Percentiles rank a stretch among this genome's conserved stretches.
Evolutionary conservation across 805 yeast species (phyloP).

Genomic region (Ogataea polymorpha): DNA sequence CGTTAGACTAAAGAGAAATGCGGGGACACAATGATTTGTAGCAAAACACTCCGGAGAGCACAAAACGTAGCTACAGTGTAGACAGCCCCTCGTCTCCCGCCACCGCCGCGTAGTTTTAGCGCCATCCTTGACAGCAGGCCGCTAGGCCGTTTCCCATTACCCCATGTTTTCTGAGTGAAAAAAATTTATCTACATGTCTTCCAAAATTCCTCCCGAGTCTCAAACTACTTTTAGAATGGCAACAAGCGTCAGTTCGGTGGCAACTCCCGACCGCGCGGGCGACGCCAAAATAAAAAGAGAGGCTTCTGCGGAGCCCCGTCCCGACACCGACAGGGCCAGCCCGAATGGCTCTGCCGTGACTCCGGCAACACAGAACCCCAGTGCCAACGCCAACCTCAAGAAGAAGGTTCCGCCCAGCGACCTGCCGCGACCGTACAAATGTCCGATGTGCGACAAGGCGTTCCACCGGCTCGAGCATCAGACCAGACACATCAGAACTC

Average conservation of each 20-base stretch:
- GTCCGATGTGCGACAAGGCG: slow-evolving; percentile 81
- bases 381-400: slow-evolving; percentile 21
- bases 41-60: background rate
- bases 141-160: slow-evolving; percentile 2
- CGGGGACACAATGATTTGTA: background rate
- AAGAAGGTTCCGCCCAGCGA: slow-evolving; percentile 26
- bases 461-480: slow-evolving; percentile 89
- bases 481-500: slow-evolving; percentile 87
- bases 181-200: slow-evolving; percentile 18
- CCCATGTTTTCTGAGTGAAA: slow-evolving; percentile 8
- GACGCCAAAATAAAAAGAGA: background rate
- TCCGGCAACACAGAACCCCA: slow-evolving; percentile 21
- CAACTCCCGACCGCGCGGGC: slow-evolving; percentile 1
- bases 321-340: background rate
- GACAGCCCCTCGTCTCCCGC: background rate
- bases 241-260: slow-evolving; percentile 13
- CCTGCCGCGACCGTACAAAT: slow-evolving; percentile 67
- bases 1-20: slow-evolving; percentile 4
- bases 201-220: slow-evolving; percentile 28
- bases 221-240: slow-evolving; percentile 32
- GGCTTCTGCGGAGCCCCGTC: background rate
- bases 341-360: slow-evolving; percentile 13
- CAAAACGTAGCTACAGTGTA: background rate
- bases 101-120: too few relatives aligned
- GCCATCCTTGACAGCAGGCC: too few relatives aligned